A percentile compares a stretch with the other conserved stretches of the same genome.
These are phyloP conservation scores for Pterula multifida DNA, from an alignment of 1,284 basidiomycete genomes.

Conservation along the genomic window DNA sequence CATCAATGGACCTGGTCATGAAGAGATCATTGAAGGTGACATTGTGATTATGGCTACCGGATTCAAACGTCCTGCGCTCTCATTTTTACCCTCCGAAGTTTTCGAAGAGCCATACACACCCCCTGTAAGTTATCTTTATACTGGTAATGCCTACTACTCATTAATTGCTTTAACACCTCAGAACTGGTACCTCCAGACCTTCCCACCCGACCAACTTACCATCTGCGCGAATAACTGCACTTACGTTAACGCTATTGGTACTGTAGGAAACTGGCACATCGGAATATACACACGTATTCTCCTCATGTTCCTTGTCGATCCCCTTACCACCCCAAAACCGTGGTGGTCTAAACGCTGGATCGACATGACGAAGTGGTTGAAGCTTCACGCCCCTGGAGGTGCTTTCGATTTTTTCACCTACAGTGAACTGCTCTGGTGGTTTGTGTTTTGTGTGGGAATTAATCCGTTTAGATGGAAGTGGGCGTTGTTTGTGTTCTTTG, in stretches of 20 bases:
- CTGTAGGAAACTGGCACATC: constrained; percentile 13
- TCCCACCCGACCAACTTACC: constrained; percentile 47
- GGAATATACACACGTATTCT: constrained; percentile 41
- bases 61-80: constrained; percentile 41
- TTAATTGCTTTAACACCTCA: constrained; percentile 22
- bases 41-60: constrained; percentile 53
- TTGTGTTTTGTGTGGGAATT: constrained; percentile 10
- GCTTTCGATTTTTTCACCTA: constrained; percentile 55
- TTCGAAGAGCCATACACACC: constrained; percentile 48
- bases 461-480: constrained; percentile 12
- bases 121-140: background rate
- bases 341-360: constrained; percentile 59
- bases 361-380: constrained; percentile 45
- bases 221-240: constrained; percentile 48
- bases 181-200: constrained; percentile 53
- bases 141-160: background rate
- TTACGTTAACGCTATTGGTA: constrained; percentile 40
- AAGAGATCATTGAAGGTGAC: constrained; percentile 32
- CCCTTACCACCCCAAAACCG: constrained; percentile 33
- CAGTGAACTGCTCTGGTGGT: constrained; percentile 30
- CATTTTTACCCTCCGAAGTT: constrained; percentile 43
- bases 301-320: constrained; percentile 44
- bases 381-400: constrained; percentile 40
- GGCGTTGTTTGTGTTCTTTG: constrained; percentile 11
- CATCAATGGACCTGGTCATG: constrained; percentile 9